These are phyloP conservation scores for Chrysanthemum seticuspe DNA, from an alignment of 129 eudicot species.

Conservation along the genomic window DNA sequence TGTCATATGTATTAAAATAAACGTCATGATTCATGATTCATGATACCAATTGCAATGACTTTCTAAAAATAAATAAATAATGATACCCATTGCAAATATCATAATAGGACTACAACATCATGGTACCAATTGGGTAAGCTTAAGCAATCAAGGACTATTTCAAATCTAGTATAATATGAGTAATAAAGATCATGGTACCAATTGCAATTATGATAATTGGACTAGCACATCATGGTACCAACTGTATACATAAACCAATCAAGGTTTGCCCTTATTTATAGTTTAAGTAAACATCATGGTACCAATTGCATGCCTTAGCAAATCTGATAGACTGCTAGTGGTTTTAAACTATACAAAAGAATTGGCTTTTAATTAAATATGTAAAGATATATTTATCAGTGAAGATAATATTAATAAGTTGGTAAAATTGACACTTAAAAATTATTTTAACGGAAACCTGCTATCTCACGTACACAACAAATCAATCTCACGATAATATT, in stretches of 20 bases:
- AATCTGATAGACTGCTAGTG: background rate
- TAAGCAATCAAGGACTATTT: too few relatives aligned
- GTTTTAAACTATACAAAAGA: background rate
- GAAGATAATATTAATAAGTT: background rate
- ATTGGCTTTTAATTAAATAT: background rate
- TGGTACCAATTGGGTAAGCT: background rate
- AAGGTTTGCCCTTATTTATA: background rate
- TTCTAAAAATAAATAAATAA: too few relatives aligned
- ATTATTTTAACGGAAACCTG: too few relatives aligned
- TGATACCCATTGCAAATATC: background rate
- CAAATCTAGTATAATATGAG: too few relatives aligned
- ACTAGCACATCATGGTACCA: background rate
- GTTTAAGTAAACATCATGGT: constrained; percentile 21
- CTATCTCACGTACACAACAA: background rate
- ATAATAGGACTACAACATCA: constrained; percentile 1
- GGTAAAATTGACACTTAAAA: too few relatives aligned
- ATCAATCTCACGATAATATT: background rate
- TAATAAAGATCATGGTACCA: background rate
- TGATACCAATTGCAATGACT: background rate
- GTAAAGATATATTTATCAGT: background rate
- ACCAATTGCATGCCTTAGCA: constrained; percentile 22
- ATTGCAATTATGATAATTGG: constrained; percentile 7
- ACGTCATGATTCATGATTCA: too few relatives aligned
- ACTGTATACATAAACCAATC: background rate
- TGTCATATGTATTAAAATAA: too few relatives aligned